These are phyloP conservation scores for Zygosaccharomyces pseudobailii DNA, from an alignment of 1,139 yeast species.

Conservation along the genomic window DNA sequence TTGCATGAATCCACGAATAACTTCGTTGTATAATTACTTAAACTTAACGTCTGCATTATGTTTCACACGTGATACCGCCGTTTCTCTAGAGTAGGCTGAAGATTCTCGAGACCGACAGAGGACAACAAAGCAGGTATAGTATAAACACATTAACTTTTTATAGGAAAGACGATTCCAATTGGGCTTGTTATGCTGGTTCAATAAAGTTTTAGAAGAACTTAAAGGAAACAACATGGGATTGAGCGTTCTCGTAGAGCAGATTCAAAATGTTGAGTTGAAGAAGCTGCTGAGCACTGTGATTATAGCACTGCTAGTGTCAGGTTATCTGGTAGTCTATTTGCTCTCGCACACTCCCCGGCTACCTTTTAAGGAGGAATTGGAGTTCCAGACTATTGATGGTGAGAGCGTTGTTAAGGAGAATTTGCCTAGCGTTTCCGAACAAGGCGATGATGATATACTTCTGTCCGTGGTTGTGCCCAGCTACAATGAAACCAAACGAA, in stretches of 20 bases:
- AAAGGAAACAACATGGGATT: slow-evolving; percentile 1
- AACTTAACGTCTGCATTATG: slow-evolving; percentile 2
- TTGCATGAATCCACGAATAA: slow-evolving; percentile 7
- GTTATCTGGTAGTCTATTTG: slow-evolving; percentile 43
- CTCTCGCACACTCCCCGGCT: slow-evolving; percentile 63
- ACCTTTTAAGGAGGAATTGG: slow-evolving; percentile 47
- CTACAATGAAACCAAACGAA: slow-evolving; percentile 74
- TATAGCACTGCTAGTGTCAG: slow-evolving; percentile 12
- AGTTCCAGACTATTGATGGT: slow-evolving; percentile 40
- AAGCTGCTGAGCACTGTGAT: slow-evolving; percentile 12
- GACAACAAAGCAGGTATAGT: slow-evolving; percentile 4
- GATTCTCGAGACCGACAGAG: neutral
- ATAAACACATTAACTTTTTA: neutral
- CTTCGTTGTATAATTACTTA: slow-evolving; percentile 1
- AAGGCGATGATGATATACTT: slow-evolving; percentile 37
- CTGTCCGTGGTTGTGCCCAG: slow-evolving; percentile 86
- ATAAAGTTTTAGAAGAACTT: neutral
- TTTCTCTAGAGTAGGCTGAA: neutral
- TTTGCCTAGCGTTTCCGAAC: slow-evolving; percentile 24
- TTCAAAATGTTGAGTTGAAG: slow-evolving; percentile 11
- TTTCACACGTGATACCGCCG: neutral
- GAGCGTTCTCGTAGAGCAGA: slow-evolving; percentile 1
- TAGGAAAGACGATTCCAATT: neutral
- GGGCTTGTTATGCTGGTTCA: slow-evolving; percentile 1
- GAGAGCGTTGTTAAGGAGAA: slow-evolving; percentile 22